Evolutionary conservation across 2,329 filamentous ascomycete genomes (phyloP).

Genomic region (Emergomyces orientalis): DNA sequence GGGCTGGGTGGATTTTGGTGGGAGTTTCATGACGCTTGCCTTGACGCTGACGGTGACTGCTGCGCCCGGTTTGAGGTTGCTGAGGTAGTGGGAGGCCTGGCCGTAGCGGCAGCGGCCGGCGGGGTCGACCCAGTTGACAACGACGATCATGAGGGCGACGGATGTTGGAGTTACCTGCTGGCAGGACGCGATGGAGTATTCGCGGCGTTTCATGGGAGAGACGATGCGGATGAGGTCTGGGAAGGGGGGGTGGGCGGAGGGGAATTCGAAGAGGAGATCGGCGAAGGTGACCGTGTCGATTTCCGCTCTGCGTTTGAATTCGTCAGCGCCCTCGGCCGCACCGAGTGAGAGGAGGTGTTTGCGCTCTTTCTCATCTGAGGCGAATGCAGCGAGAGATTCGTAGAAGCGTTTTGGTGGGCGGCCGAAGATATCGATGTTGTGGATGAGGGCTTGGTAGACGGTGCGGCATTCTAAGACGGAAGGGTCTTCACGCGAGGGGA

Average conservation of each 20-base stretch:
- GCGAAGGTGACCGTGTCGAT: constrained; percentile 87
- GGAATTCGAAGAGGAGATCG: constrained; percentile 81
- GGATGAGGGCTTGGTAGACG: constrained; percentile 79
- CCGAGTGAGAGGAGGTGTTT: constrained; percentile 67
- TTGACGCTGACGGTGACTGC: constrained; percentile 92
- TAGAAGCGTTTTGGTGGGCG: constrained; percentile 97
- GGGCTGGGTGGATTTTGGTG: constrained; percentile 72
- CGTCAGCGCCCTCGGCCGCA: constrained; percentile 67
- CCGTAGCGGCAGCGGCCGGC: constrained; percentile 82
- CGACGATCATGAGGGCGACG: constrained; percentile 94
- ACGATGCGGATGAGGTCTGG: constrained; percentile 83
- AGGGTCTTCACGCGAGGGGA: constrained; percentile 72
- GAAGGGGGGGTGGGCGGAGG: constrained; percentile 79
- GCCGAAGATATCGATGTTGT: constrained; percentile 94
- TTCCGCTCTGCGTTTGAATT: constrained; percentile 87
- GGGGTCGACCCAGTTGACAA: constrained; percentile 88
- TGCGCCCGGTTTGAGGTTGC: constrained; percentile 62
- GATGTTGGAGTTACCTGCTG: constrained; percentile 84
- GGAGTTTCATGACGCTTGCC: constrained; percentile 98
- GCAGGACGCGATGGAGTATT: constrained; percentile 98
- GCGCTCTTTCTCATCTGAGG: constrained; percentile 72
- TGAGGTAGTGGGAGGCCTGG: constrained; percentile 86
- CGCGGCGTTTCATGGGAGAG: constrained; percentile 83
- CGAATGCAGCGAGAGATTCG: constrained; percentile 79
- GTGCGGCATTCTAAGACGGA: constrained; percentile 74